phyloP scores from a whole-genome alignment of 331 rosid species.

The Phaseolus coccineus region DNA sequence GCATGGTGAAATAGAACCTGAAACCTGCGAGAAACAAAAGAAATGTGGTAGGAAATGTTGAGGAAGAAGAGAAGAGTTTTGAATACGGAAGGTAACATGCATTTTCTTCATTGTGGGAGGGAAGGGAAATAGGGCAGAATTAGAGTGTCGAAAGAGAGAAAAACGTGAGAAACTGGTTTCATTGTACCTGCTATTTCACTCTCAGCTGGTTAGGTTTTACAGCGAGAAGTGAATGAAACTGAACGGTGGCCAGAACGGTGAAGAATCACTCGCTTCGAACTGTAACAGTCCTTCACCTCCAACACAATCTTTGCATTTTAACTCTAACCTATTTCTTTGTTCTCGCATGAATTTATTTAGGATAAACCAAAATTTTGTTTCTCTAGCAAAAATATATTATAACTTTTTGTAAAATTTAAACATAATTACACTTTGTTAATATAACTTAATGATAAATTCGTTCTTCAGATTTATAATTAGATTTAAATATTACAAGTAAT shows the following conservation, averaged over 20 bases:
- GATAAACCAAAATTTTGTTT: too few relatives aligned
- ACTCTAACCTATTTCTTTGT: too few relatives aligned
- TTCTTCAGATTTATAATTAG: too few relatives aligned
- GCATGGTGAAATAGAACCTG: neutral
- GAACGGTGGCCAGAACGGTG: neutral
- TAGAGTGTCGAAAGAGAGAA: neutral
- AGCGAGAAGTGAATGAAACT: neutral
- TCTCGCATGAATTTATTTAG: too few relatives aligned
- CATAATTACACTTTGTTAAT: too few relatives aligned
- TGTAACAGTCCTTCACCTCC: neutral
- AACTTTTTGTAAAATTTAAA: too few relatives aligned
- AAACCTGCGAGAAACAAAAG: constrained; percentile 24
- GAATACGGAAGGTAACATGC: neutral
- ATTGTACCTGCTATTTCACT: neutral
- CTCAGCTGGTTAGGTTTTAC: constrained; percentile 24
- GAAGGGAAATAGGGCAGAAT: constrained; percentile 4
- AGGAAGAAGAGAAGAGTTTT: constrained; percentile 13
- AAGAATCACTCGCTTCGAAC: neutral
- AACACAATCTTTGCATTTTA: neutral
- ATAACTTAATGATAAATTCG: too few relatives aligned
- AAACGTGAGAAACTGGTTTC: neutral
- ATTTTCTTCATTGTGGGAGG: constrained; percentile 19
- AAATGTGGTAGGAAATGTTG: constrained; percentile 1
- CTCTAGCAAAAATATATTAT: too few relatives aligned
- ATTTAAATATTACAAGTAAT: too few relatives aligned